Conservation (phyloP, 1,139 yeast genomes). For the Blastobotrys capitulatus region DNA sequence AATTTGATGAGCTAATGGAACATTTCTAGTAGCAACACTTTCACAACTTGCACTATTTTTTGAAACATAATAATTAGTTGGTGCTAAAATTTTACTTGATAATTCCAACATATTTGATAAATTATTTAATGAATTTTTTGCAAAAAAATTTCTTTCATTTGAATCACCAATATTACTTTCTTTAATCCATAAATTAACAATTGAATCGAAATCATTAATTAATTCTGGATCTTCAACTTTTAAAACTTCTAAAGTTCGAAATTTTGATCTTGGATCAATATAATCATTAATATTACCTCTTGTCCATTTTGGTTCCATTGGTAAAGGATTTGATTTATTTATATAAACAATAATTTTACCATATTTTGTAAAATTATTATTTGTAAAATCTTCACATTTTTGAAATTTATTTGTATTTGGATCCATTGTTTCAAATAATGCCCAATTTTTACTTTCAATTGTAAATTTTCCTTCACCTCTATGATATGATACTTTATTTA, state of each 20-base stretch:
- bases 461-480: conserved; percentile 21
- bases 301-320: conserved; percentile 27
- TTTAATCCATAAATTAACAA: conserved; percentile 17
- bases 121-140: conserved; percentile 9
- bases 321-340: conserved; percentile 20
- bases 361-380: conserved; percentile 17
- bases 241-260: conserved; percentile 16
- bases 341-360: conserved; percentile 22
- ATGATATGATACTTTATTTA: conserved; percentile 18
- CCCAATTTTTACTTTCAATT: conserved; percentile 22
- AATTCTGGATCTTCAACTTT: conserved; percentile 20
- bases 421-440: conserved; percentile 19
- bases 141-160: conserved; percentile 18
- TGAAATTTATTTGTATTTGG: conserved; percentile 12
- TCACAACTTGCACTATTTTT: conserved; percentile 11
- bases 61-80: conserved; percentile 18
- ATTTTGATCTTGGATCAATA: conserved; percentile 23
- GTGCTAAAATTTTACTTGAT: conserved; percentile 19
- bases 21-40: conserved; percentile 2
- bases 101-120: conserved; percentile 18
- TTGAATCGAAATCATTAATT: conserved; percentile 16
- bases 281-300: conserved; percentile 23
- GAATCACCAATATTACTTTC: conserved; percentile 16
- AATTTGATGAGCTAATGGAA: conserved; percentile 13
- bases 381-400: conserved; percentile 21